Percentiles rank a stretch among this genome's conserved stretches.
Evolutionary conservation across 495 filamentous ascomycete species (phyloP).

Genomic region (Aspergillus nidulans): DNA sequence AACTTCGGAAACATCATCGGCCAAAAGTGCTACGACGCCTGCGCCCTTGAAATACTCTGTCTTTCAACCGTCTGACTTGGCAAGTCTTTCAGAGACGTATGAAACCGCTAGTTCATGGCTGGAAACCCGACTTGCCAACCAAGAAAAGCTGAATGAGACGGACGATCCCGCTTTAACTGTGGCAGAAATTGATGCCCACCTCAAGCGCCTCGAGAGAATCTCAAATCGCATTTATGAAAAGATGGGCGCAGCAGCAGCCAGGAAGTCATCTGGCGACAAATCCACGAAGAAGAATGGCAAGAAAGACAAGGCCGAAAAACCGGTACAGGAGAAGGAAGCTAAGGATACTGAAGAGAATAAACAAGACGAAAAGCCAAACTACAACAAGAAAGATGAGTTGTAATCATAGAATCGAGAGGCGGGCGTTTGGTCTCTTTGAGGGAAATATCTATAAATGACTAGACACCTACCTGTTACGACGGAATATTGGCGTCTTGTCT

Average conservation of each 20-base stretch:
- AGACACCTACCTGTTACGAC: background rate
- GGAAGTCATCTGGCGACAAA: slow-evolving; percentile 26
- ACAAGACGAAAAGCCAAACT: slow-evolving; percentile 21
- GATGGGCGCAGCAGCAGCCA: slow-evolving; percentile 33
- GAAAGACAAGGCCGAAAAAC: slow-evolving; percentile 47
- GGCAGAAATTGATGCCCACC: slow-evolving; percentile 55
- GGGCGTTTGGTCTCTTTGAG: background rate
- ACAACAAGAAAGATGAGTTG: slow-evolving; percentile 41
- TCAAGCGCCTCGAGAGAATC: slow-evolving; percentile 62
- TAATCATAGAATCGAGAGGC: slow-evolving; percentile 15
- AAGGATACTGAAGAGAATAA: slow-evolving; percentile 22
- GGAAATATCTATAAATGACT: background rate
- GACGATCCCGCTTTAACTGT: slow-evolving; percentile 67
- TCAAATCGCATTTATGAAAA: slow-evolving; percentile 65
- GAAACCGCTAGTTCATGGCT: slow-evolving; percentile 57
- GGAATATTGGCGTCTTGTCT: background rate
- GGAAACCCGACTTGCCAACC: slow-evolving; percentile 56
- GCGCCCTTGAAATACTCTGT: slow-evolving; percentile 30
- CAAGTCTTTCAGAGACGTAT: slow-evolving; percentile 32
- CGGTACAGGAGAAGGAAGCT: slow-evolving; percentile 25
- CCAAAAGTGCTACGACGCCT: slow-evolving; percentile 32
- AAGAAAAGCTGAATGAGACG: slow-evolving; percentile 61
- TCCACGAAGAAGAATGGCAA: slow-evolving; percentile 48
- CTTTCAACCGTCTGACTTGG: slow-evolving; percentile 53
- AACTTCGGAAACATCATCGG: slow-evolving; percentile 27